Base-by-base conservation (phyloP, 2,329 filamentous ascomycete species). In the Xylariales sp. region DNA sequence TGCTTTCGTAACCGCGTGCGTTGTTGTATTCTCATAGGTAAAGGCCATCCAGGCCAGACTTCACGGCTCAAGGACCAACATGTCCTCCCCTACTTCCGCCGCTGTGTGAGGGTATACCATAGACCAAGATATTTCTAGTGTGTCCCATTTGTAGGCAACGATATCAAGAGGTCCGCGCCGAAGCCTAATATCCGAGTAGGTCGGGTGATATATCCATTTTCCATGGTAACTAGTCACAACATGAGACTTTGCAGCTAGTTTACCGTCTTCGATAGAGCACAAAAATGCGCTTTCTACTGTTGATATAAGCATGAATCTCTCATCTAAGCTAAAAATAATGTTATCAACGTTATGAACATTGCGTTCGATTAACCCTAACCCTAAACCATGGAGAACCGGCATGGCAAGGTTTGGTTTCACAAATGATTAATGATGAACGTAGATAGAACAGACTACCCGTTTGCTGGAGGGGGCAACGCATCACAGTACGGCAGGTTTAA, bases 371-470 rank as follows among this genome's bases (percentile, higher is more conserved):
- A 30, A 12, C 4, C n/a, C 3, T 58, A 61, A 10, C 23, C 34
- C 5, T 58, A 58, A 32, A 71, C 70, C 18, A 70, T 41, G 39
- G 68, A 71, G 32, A 68, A 59, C 14, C 70, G 67, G 9, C 62
- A 61, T 32, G 63, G 3, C 2, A 59, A 32, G 34, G 55, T 62
- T 45, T 46, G 34, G 2, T 50, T 62, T 28, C 50, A 64, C 2
- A 71, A 45, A 23, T 68, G 52, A 18, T 58, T 46, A 12, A 71
- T 41, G 7, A 71, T 8, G 55, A 66, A 71, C 5, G 69, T 34
- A 1, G 67, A 64, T 5, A 71, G 30, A 9, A 71, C 46, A 18
- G 69, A 66, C 14, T 71, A 70, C 8, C 69, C 69, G 14, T 57
- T 56, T 14, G 53, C 69, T 34, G 69, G 69, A 6, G 64, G 64